Conservation (phyloP, 257 asterid genomes). For the Solanum pennellii region DNA sequence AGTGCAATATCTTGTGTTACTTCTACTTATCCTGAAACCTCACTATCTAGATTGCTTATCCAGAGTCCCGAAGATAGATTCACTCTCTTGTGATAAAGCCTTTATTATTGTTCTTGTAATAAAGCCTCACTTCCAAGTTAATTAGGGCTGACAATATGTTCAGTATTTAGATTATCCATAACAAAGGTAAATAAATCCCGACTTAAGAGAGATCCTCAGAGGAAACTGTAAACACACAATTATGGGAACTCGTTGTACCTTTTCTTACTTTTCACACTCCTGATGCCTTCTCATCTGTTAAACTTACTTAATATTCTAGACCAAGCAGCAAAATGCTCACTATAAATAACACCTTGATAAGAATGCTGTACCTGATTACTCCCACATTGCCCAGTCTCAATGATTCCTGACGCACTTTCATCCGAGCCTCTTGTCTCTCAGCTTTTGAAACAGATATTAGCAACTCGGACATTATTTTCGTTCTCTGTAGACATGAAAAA, state of each 20-base stretch:
- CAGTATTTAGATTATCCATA: background rate
- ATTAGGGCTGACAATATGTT: background rate
- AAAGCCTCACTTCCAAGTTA: background rate
- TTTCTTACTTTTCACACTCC: background rate
- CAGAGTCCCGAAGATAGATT: background rate
- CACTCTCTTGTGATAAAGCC: background rate
- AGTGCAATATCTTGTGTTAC: background rate
- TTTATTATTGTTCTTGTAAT: no score
- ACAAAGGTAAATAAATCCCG: background rate
- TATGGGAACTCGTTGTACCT: background rate
- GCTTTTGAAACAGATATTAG: slow-evolving; percentile 92
- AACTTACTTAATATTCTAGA: background rate
- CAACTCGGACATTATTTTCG: slow-evolving; percentile 73
- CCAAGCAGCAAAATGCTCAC: background rate
- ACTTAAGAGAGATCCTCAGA: background rate
- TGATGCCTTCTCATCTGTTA: background rate
- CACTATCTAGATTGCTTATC: background rate
- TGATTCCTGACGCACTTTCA: slow-evolving; percentile 89
- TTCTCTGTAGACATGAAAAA: slow-evolving; percentile 52
- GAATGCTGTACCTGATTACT: slow-evolving; percentile 58
- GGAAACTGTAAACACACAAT: background rate
- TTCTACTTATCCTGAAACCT: background rate
- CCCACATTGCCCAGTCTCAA: slow-evolving; percentile 93
- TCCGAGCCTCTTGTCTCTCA: slow-evolving; percentile 95
- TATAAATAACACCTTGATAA: background rate